Conservation (phyloP, 2,329 filamentous ascomycete genomes). For the Pseudogymnoascus sp. region DNA sequence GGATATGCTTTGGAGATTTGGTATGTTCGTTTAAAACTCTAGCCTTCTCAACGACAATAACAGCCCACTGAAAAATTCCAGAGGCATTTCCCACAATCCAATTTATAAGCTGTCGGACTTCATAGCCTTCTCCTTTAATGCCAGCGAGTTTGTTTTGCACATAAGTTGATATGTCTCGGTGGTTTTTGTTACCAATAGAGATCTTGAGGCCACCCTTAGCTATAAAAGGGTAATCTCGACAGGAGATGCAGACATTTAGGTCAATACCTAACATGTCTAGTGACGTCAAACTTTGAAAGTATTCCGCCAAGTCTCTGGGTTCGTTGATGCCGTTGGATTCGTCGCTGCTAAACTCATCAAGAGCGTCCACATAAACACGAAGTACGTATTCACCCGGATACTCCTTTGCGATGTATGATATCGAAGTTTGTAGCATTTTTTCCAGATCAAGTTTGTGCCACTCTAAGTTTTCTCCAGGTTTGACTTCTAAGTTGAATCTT, state of each 20-base stretch:
- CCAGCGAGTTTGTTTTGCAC: slow-evolving; percentile 20
- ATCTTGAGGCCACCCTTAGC: slow-evolving; percentile 21
- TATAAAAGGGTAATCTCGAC: background rate
- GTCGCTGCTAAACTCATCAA: slow-evolving; percentile 28
- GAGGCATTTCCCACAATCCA: slow-evolving; percentile 27
- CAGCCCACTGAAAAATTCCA: slow-evolving; percentile 34
- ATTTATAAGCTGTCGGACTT: slow-evolving; percentile 4
- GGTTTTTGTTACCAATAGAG: slow-evolving; percentile 28
- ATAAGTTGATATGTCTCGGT: slow-evolving; percentile 26
- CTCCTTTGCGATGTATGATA: background rate
- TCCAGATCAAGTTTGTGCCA: background rate
- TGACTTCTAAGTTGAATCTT: background rate
- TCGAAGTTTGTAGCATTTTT: background rate
- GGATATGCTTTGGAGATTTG: too few relatives aligned
- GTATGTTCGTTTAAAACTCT: background rate
- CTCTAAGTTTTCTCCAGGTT: background rate
- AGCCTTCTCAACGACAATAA: slow-evolving; percentile 21
- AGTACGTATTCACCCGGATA: background rate
- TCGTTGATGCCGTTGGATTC: background rate
- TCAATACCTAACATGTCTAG: background rate
- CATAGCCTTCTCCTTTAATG: background rate
- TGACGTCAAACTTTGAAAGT: background rate
- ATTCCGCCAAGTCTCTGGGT: background rate
- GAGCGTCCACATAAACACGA: slow-evolving; percentile 31
- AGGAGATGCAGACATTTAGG: background rate